Conservation (phyloP, 345 rosid species). For the Eucalyptus pauciflora region DNA sequence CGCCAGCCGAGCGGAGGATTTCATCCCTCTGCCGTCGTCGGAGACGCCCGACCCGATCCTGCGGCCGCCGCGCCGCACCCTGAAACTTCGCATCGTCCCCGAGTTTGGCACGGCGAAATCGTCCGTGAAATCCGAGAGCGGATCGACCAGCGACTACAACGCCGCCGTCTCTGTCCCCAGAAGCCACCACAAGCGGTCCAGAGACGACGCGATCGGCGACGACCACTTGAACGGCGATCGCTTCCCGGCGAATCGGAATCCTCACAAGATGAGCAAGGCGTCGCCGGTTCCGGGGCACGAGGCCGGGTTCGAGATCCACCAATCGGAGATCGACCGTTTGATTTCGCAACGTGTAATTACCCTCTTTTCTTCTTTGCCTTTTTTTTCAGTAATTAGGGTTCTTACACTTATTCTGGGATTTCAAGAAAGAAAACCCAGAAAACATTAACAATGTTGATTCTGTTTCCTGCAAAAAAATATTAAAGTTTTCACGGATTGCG, state of each 20-base stretch:
- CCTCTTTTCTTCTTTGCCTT: not conserved
- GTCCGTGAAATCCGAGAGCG: not conserved
- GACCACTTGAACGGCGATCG: not conserved
- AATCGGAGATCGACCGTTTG: conserved; percentile 34
- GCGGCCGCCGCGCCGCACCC: not conserved
- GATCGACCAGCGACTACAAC: not conserved
- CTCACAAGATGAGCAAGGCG: conserved; percentile 1
- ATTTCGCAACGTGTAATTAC: conserved; percentile 29
- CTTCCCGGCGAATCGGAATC: not conserved
- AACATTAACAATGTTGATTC: not conserved
- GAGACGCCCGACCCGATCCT: not conserved
- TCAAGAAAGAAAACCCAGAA: not conserved
- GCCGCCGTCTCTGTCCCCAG: not conserved
- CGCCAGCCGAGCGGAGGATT: not conserved
- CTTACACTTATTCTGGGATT: not conserved
- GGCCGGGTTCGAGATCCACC: conserved; percentile 31
- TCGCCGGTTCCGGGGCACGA: conserved; percentile 21
- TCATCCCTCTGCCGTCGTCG: not conserved
- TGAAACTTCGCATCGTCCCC: not conserved
- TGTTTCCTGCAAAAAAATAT: not conserved
- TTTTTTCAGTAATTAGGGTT: not conserved
- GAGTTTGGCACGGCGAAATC: not conserved
- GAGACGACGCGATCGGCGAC: conserved; percentile 20
- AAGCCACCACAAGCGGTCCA: not conserved
- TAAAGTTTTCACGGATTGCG: not conserved